Evolutionary conservation across 148 eudicot species (phyloP).

Genomic region (Camellia sinensis): DNA sequence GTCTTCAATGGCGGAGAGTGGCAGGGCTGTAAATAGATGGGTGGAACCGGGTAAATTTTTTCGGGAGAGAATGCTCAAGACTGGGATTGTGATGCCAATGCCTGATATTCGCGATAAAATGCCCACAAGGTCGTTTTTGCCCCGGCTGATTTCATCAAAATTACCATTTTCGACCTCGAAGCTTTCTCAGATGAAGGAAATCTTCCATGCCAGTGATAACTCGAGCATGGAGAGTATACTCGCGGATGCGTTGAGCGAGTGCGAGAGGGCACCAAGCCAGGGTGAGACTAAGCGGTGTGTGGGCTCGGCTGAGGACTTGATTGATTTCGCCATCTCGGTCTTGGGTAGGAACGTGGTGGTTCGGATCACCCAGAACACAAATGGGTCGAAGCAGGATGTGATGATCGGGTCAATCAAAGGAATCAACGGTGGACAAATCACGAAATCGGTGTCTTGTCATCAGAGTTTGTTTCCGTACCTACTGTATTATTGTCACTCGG

Average conservation of each 20-base stretch:
- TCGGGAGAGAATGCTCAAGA: constrained; percentile 35
- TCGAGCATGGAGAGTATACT: constrained; percentile 47
- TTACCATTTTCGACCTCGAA: constrained; percentile 39
- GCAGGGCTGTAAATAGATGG: constrained; percentile 40
- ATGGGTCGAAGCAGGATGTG: constrained; percentile 38
- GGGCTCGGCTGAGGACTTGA: constrained; percentile 52
- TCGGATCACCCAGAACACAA: constrained; percentile 33
- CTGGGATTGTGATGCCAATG: constrained; percentile 51
- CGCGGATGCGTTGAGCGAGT: constrained; percentile 36
- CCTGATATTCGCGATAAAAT: constrained; percentile 54
- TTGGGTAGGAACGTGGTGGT: constrained; percentile 43
- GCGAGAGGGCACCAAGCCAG: constrained; percentile 43
- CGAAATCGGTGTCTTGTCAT: constrained; percentile 43
- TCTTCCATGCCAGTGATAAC: constrained; percentile 47
- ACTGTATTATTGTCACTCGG: constrained; percentile 55
- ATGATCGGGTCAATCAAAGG: constrained; percentile 44
- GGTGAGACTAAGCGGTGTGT: constrained; percentile 56
- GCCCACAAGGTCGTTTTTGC: constrained; percentile 50
- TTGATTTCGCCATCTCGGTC: constrained; percentile 47
- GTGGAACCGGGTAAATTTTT: constrained; percentile 57
- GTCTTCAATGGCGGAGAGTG: constrained; percentile 8
- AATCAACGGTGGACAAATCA: constrained; percentile 31
- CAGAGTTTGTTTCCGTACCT: constrained; percentile 54
- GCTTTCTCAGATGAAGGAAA: constrained; percentile 22
- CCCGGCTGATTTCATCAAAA: constrained; percentile 36